phyloP scores from a whole-genome alignment of 2,329 filamentous ascomycete genomes.

The Monosporascus sp. region DNA sequence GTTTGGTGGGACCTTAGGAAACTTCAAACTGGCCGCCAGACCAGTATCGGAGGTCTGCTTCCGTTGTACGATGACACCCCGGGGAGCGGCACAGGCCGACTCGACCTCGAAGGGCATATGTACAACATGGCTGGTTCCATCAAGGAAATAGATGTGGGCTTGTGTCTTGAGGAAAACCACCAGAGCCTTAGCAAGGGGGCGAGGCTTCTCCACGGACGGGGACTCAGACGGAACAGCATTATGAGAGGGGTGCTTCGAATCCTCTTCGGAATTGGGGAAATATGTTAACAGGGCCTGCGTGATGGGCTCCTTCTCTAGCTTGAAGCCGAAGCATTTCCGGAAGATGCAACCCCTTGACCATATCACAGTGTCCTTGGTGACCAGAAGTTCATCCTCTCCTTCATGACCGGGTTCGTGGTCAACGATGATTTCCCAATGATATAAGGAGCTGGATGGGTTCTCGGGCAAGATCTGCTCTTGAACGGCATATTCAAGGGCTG shows the following conservation, averaged over 20 bases:
- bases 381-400: conserved; percentile 73
- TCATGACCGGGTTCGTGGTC: conserved; percentile 33
- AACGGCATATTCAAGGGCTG: conserved; percentile 76
- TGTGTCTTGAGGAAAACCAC: conserved; percentile 91
- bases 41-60: conserved; percentile 54
- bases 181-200: conserved; percentile 58
- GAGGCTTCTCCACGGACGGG: neutral
- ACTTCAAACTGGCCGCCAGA: conserved; percentile 48
- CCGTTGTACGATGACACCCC: conserved; percentile 81
- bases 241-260: conserved; percentile 11
- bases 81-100: conserved; percentile 73
- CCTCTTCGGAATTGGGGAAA: conserved; percentile 58
- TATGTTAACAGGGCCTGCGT: conserved; percentile 80
- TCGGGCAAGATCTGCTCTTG: conserved; percentile 70
- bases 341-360: conserved; percentile 87
- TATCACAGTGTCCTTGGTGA: conserved; percentile 69
- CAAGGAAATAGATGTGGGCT: conserved; percentile 87
- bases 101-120: conserved; percentile 95
- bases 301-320: conserved; percentile 79
- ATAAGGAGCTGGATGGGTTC: conserved; percentile 60
- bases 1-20: conserved; percentile 66
- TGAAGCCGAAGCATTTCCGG: conserved; percentile 79
- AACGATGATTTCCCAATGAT: conserved; percentile 66
- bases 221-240: neutral
- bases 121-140: conserved; percentile 81